These are phyloP conservation scores for Paramyrothecium roridum DNA, from an alignment of 2,329 filamentous ascomycete genomes.

Conservation along the genomic window DNA sequence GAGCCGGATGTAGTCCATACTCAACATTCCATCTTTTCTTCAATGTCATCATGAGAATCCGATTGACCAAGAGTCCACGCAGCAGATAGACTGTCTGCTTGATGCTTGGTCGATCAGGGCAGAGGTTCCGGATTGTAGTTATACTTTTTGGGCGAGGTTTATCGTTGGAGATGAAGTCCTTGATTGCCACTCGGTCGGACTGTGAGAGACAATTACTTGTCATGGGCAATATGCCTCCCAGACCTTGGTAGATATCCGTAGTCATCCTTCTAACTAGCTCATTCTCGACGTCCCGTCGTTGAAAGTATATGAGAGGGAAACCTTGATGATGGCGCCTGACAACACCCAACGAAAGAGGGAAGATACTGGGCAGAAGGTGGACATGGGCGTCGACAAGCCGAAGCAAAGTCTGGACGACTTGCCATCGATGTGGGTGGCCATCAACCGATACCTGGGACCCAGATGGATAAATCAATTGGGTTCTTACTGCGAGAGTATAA, in stretches of 20 bases:
- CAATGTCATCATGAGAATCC: conserved; percentile 56
- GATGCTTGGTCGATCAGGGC: conserved; percentile 15
- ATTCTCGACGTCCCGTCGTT: conserved; percentile 45
- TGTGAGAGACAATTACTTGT: conserved; percentile 10
- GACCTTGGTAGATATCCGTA: conserved; percentile 13
- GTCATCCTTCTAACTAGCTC: conserved; percentile 27
- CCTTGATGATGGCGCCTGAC: conserved; percentile 21
- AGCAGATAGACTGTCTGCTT: conserved; percentile 47
- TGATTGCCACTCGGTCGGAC: conserved; percentile 18
- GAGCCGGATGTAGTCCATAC: conserved; percentile 55
- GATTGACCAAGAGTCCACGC: conserved; percentile 58
- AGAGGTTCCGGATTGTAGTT: conserved; percentile 10
- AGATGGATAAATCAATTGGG: conserved; percentile 57
- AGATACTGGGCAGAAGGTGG: conserved; percentile 28
- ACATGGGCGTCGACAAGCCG: conserved; percentile 37
- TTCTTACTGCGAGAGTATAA: conserved; percentile 50
- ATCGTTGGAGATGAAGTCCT: conserved; percentile 15
- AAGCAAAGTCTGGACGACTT: conserved; percentile 38
- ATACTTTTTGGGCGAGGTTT: conserved; percentile 8
- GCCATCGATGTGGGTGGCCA: conserved; percentile 52
- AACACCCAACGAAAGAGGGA: conserved; percentile 29
- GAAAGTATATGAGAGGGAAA: conserved; percentile 51
- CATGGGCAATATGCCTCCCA: conserved; percentile 17
- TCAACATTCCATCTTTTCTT: conserved; percentile 67
- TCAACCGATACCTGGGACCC: conserved; percentile 49